Base-by-base conservation (phyloP, 2,329 filamentous ascomycete genomes). In the Bipolaris cookei region DNA sequence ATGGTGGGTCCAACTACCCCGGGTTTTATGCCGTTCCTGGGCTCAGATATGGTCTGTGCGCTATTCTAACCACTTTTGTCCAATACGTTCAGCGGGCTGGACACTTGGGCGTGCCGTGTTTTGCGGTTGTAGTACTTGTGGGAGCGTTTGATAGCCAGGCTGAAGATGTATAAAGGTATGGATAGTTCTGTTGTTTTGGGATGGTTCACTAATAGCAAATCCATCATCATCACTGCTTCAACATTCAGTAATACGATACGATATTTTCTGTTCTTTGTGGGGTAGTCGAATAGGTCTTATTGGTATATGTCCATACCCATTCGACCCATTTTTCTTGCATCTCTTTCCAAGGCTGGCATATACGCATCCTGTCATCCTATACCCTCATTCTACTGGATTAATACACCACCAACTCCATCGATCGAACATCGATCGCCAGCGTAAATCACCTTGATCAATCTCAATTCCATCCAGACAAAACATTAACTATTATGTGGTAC, bases 401-500 rank as follows among this genome's bases (percentile, higher is more conserved):
- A 34, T 18, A 30, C 8, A 34, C 38, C 1, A 18, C 25, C 37
- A 2, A 16, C 32, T 43, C 23, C 18, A 47, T 16, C 14, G 20
- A 16, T 45, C 41, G 13, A 21, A 6, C 14, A 34, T 21, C 25
- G 10, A 30, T 14, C 25, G 7, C 35, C 13, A 41, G 14, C 25
- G n/a, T 21, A 51, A 11, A 35, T 21, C 20, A 16, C 28, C 16
- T 42, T 32, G n/a, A n/a, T 16, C 18, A 43, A 23, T 23, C 21
- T 16, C 7, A n/a, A 13, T 7, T 20, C 5, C 14, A 14, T 21
- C 20, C 23, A 13, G 3, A 32, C 23, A 43, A 16, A 46, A 3
- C 38, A 28, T 39, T 20, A 34, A 6, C 20, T 45, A 58, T 8
- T 11, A 75, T 74, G 70, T 84, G 84, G 66, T 91, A 89, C 78